phyloP scores from a whole-genome alignment of 2,329 filamentous ascomycete genomes.

The Aquanectria penicillioides region DNA sequence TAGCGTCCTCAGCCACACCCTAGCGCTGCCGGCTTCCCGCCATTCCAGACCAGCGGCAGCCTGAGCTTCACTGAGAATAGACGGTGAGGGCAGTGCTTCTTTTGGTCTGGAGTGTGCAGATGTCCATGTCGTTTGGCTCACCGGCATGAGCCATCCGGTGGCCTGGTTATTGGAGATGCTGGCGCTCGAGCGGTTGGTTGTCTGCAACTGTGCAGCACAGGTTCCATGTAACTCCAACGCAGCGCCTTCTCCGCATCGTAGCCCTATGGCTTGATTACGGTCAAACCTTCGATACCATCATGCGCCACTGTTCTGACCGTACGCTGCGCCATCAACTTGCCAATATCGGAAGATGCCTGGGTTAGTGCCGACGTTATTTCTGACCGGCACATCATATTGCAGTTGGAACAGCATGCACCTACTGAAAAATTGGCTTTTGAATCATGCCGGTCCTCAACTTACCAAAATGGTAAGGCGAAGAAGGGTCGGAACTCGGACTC shows the following conservation, averaged over 20 bases:
- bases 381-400: not conserved
- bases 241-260: conserved; percentile 1
- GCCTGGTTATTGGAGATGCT: conserved; percentile 15
- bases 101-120: not conserved
- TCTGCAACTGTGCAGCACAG: not conserved
- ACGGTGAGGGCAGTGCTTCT: conserved; percentile 35
- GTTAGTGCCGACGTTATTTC: conserved; percentile 14
- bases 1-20: conserved; percentile 42
- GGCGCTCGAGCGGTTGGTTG: not conserved
- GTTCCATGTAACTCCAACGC: conserved; percentile 10
- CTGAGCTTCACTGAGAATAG: conserved; percentile 25
- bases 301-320: not conserved
- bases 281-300: not conserved
- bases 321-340: conserved; percentile 14
- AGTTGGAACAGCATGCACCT: conserved; percentile 1
- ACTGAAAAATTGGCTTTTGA: not conserved
- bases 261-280: conserved; percentile 2
- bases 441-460: not conserved
- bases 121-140: not conserved
- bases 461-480: not conserved
- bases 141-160: conserved; percentile 15
- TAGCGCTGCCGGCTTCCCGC: conserved; percentile 40
- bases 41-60: conserved; percentile 32
- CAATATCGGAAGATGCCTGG: conserved; percentile 9
- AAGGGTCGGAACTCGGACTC: conserved; percentile 4